Conservation (phyloP, 163 green algal genomes). For the Trebouxiophyceae sp. region DNA sequence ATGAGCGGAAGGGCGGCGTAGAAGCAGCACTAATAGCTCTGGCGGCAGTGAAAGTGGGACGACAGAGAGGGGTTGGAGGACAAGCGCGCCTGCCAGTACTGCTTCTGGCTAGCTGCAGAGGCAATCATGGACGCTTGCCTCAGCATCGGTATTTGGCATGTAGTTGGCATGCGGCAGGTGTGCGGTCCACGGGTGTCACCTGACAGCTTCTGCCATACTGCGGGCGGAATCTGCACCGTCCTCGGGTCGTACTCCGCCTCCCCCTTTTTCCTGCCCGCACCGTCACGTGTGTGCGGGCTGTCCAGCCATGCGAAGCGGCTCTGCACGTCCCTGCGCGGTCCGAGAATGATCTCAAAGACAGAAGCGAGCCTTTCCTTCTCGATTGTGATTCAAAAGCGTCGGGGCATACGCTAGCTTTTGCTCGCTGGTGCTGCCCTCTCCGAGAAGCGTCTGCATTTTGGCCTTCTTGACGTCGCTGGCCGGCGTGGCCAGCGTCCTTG, state of each 20-base stretch:
- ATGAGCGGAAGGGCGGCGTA: neutral
- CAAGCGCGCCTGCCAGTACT: constrained; percentile 40
- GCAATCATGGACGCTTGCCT: neutral
- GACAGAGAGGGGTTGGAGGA: no score
- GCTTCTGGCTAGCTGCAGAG: constrained; percentile 32
- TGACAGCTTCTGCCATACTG: constrained; percentile 21
- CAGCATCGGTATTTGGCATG: neutral
- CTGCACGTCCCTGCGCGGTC: neutral
- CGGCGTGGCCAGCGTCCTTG: no score
- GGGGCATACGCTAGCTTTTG: neutral
- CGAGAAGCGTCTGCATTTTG: neutral
- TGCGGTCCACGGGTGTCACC: constrained; percentile 4
- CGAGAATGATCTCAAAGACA: neutral
- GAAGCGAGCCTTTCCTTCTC: no score
- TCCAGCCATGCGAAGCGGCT: constrained; percentile 17
- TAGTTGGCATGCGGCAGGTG: neutral
- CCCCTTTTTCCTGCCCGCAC: neutral
- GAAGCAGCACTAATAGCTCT: no score
- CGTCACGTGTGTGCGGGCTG: neutral
- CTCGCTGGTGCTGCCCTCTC: neutral
- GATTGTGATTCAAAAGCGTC: no score
- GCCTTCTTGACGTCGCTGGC: no score
- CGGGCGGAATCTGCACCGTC: constrained; percentile 15
- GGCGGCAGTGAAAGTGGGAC: no score
- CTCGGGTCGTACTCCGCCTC: constrained; percentile 14